phyloP scores from a whole-genome alignment of 108 stramenopile species.

The Ochromonas danica region DNA sequence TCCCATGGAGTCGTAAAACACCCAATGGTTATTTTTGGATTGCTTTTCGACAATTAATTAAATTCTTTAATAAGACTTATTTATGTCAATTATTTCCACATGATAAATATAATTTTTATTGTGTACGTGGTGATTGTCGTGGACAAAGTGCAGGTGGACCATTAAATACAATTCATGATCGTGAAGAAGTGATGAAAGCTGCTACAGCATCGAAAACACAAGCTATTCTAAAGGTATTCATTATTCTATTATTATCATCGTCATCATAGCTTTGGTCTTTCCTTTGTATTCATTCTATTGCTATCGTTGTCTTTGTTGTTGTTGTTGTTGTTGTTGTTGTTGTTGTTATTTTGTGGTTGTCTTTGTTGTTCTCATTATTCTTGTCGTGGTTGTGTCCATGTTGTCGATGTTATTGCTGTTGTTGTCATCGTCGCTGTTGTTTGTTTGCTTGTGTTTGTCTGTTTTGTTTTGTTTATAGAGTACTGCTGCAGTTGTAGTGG shows the following conservation, averaged over 20 bases:
- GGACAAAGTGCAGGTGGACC: slow-evolving; percentile 44
- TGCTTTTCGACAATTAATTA: slow-evolving; percentile 46
- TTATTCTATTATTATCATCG: slow-evolving; percentile 10
- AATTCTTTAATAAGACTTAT: slow-evolving; percentile 35
- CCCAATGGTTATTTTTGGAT: slow-evolving; percentile 58
- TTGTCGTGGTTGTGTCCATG: no score
- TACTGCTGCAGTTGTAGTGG: slow-evolving; percentile 45
- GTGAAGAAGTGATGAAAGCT: slow-evolving; percentile 36
- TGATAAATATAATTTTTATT: slow-evolving; percentile 57
- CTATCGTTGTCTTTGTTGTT: slow-evolving; percentile 31
- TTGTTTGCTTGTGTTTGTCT: no score
- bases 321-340: no score
- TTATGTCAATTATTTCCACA: slow-evolving; percentile 54
- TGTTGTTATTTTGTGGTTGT: no score
- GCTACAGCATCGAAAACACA: slow-evolving; percentile 41
- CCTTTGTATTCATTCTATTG: slow-evolving; percentile 38
- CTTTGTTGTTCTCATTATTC: no score
- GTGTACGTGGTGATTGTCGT: slow-evolving; percentile 53
- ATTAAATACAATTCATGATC: neutral
- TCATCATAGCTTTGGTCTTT: neutral
- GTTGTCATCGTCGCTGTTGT: no score
- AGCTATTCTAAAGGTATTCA: slow-evolving; percentile 46
- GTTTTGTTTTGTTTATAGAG: no score
- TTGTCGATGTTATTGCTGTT: no score
- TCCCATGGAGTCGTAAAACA: slow-evolving; percentile 44